Evolutionary conservation across 495 filamentous ascomycete species (phyloP).

Genomic region (Neurospora sp.): DNA sequence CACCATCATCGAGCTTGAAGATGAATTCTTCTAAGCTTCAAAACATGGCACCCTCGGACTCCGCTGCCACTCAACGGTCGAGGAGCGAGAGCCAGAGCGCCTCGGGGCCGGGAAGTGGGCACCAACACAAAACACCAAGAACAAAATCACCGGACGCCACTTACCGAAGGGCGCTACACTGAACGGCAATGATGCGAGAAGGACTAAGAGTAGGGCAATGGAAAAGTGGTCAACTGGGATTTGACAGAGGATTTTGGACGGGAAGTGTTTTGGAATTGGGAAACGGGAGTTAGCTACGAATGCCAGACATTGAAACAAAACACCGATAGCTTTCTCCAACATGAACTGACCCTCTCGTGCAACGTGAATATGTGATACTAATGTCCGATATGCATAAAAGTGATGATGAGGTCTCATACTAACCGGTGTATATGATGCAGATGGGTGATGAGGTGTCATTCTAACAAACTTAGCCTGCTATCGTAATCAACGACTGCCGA

Average conservation of each 20-base stretch:
- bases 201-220: too few relatives aligned
- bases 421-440: not conserved
- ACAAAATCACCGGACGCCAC: too few relatives aligned
- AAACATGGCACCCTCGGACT: too few relatives aligned
- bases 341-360: not conserved
- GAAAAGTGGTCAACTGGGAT: too few relatives aligned
- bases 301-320: not conserved
- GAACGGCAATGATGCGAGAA: too few relatives aligned
- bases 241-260: not conserved
- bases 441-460: not conserved
- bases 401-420: not conserved
- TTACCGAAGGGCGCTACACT: too few relatives aligned
- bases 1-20: not conserved
- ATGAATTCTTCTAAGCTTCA: not conserved
- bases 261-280: too few relatives aligned
- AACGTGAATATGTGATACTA: not conserved
- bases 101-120: not conserved
- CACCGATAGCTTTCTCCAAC: not conserved
- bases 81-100: not conserved
- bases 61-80: not conserved
- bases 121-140: too few relatives aligned
- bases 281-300: not conserved
- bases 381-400: not conserved
- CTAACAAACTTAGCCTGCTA: not conserved
- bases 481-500: not conserved